Evolutionary conservation across 257 asterid species (phyloP), one percentile per base, ranked within the genome.

Genomic region (Fraxinus cuspidata): DNA sequence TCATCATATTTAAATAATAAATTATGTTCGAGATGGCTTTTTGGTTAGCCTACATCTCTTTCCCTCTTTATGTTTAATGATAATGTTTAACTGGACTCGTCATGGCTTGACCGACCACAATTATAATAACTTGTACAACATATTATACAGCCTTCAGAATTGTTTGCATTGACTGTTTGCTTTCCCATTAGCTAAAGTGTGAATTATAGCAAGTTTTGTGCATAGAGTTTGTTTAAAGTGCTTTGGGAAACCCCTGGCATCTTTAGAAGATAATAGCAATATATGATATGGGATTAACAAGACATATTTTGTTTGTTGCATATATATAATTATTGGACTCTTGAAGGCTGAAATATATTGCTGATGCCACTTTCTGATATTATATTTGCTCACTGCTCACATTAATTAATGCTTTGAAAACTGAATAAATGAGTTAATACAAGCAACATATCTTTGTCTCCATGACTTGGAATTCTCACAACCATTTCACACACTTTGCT

Each of bases 351-450:
- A 51, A 18, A 51, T 15, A 18, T 51, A 51, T 51, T 51, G 63
- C 63, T 51, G 63, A 15, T 51, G 23, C 63, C 25, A 18, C n/a
- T 51, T 51, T 51, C 63, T 15, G 23, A 51, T 51, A 51, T 18
- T 51, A 19, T 51, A 51, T 18, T 2, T 7, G 70, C 23, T 64
- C 60, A 37, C 12, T 1, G 42, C 12, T 37, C 42, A 8, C 27
- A 38, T 11, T 13, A 12, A 63, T 27, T 21, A 34, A 28, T 44
- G 74, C 78, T 79, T 79, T 21, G n/a, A 71, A 31, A 23, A 9
- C 6, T 65, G 79, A 19, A 63, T 28, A n/a, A 19, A 35, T 70
- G 44, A 58, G 10, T 69, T 68, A 49, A 32, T 38, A 10, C 37
- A 13, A 37, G 28, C 53, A 40, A 18, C 73, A 37, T 76, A 76